Base-by-base conservation (phyloP, 805 yeast species). In the Kazachstania taianensis region DNA sequence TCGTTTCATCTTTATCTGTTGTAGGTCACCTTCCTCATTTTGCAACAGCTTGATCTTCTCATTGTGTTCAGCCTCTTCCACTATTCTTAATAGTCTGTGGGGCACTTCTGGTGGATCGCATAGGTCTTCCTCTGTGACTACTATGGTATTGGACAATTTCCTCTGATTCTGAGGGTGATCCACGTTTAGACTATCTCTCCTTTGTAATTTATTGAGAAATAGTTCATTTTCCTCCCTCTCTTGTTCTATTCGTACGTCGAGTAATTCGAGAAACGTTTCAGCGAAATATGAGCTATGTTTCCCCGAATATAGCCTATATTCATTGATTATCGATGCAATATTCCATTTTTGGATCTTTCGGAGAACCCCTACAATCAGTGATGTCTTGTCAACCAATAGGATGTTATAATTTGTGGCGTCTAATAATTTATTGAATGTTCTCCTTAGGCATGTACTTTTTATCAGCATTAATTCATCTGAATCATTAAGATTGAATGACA, bases 291-390 rank as follows among this genome's bases (percentile, higher is more conserved):
- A 85, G 31, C 80, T 68, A 45, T 80, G 75, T 44, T 73, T 74
- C 20, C 85, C 81, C 15, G 83, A 67, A 56, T 75, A 82, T 7
- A 82, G 66, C 36, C 95, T 65, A 58, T 85, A 92, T 55, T 89
- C 97, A 48, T 79, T 80, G 16, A 86, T 71, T 5, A 89, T 75
- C 14, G 94, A 78, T 17, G 87, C 75, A 52, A 81, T 80, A 47
- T 77, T 79, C 97, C 96, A 89, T 59, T 81, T 81, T 57, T 84
- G 92, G 27, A 87, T 66, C 53, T 80, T 78, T 35, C 98, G 66
- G 23, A 92, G 60, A 2, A 87, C 65, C 0, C 96, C 96, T 8
- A 85, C 73, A 14, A 87, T 67, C 9, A 92, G 74, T 40, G 81
- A 78, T 5, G 87, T 78, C 26, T 81, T 72, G 52, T 92, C 97